Conservation (phyloP, 2,329 filamentous ascomycete species). For the Fusarium sacchari region DNA sequence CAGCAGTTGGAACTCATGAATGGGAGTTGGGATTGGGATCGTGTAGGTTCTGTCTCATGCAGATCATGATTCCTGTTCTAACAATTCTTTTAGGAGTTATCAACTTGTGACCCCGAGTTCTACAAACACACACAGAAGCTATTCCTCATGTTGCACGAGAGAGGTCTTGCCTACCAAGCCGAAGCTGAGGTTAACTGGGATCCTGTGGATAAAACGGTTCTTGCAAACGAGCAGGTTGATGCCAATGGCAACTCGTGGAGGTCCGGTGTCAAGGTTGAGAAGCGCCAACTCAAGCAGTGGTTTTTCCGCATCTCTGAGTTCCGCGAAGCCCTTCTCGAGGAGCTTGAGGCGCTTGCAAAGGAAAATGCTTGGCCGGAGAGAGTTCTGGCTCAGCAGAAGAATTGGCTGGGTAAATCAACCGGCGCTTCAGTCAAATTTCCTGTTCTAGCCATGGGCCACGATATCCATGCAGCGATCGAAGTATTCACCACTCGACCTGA, state of each 20-base stretch:
- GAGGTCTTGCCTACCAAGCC: constrained; percentile 82
- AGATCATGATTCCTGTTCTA: background rate
- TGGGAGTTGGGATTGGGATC: constrained; percentile 83
- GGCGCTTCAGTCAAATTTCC: constrained; percentile 79
- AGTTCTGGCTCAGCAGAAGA: constrained; percentile 83
- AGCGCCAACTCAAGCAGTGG: constrained; percentile 85
- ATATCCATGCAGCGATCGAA: constrained; percentile 63
- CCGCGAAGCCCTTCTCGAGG: constrained; percentile 75
- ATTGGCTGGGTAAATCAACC: constrained; percentile 85
- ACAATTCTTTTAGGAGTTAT: constrained; percentile 70
- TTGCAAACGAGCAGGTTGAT: constrained; percentile 95
- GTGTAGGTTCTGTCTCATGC: constrained; percentile 63
- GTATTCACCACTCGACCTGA: constrained; percentile 89
- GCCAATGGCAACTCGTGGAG: constrained; percentile 86
- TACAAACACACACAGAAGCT: constrained; percentile 91
- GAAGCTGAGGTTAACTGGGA: constrained; percentile 91
- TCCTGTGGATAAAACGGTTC: constrained; percentile 86
- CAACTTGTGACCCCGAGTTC: constrained; percentile 84
- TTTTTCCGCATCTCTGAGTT: constrained; percentile 87
- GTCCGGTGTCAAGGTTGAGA: constrained; percentile 85
- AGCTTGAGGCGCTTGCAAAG: constrained; percentile 72
- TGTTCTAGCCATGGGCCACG: constrained; percentile 57
- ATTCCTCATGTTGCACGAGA: constrained; percentile 79
- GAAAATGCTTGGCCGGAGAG: constrained; percentile 81
- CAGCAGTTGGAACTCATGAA: constrained; percentile 82